Conservation (phyloP, 371 early-diverging fungal genomes). For the Lichtheimia ramosa region DNA sequence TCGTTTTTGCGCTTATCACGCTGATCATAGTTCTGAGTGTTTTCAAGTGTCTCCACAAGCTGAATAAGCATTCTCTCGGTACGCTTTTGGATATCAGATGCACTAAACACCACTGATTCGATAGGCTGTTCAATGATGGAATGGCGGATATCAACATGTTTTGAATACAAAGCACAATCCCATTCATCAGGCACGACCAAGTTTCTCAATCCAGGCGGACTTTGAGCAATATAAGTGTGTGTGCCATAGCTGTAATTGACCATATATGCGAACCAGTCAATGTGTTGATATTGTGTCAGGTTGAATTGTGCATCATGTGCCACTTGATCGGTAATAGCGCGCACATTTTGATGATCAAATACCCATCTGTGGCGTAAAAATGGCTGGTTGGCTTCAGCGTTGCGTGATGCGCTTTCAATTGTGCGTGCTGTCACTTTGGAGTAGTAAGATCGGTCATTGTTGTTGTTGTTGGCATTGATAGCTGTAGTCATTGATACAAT, state of each 20-base stretch:
- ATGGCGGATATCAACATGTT: conserved; percentile 22
- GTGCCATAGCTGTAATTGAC: conserved; percentile 43
- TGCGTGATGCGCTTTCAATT: conserved; percentile 32
- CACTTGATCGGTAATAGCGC: conserved; percentile 19
- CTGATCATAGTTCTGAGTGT: conserved; percentile 24
- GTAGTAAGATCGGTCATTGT: conserved; percentile 1
- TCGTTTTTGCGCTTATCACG: conserved; percentile 39
- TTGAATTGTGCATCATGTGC: conserved; percentile 24
- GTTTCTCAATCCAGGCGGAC: conserved; percentile 28
- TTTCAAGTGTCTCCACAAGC: conserved; percentile 36
- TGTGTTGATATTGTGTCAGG: conserved; percentile 12
- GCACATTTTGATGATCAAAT: conserved; percentile 39
- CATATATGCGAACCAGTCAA: conserved; percentile 46
- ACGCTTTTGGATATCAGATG: conserved; percentile 46
- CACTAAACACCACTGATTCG: conserved; percentile 44
- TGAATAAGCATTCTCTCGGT: conserved; percentile 43
- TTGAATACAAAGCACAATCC: conserved; percentile 45
- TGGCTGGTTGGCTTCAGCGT: conserved; percentile 36
- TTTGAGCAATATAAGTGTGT: conserved; percentile 38
- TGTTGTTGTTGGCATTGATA: conserved; percentile 15
- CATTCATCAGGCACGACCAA: conserved; percentile 37
- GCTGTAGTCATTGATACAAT: conserved; percentile 29
- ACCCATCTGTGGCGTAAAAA: conserved; percentile 40
- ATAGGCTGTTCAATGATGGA: conserved; percentile 43
- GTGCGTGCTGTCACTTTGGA: conserved; percentile 22